A percentile compares a stretch with the other conserved stretches of the same genome.
Evolutionary conservation across 176 grass and related monocot genomes (phyloP).

Genomic region (Olyra latifolia): DNA sequence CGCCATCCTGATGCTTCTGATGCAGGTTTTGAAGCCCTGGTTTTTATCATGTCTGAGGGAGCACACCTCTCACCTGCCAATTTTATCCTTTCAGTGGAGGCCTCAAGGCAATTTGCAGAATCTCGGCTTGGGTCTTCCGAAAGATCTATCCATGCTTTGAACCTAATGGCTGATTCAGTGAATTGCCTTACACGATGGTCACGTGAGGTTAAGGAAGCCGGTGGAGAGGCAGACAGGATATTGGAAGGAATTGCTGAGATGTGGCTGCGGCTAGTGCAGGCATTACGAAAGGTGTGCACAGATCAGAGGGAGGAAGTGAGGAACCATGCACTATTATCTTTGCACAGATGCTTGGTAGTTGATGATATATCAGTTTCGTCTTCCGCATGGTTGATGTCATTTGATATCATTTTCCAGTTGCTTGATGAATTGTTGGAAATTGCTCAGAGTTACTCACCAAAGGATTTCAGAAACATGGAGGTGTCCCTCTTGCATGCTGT

Average conservation of each 20-base stretch:
- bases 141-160: slow-evolving; percentile 83
- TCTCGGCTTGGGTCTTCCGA: slow-evolving; percentile 80
- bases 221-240: slow-evolving; percentile 65
- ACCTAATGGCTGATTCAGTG: slow-evolving; percentile 80
- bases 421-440: slow-evolving; percentile 91
- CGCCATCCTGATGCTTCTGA: slow-evolving; percentile 98
- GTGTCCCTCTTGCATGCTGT: slow-evolving; percentile 75
- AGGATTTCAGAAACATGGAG: slow-evolving; percentile 97
- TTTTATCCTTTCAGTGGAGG: slow-evolving; percentile 82
- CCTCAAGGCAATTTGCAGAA: slow-evolving; percentile 91
- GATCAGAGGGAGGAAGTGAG: slow-evolving; percentile 95
- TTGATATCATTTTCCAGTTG: slow-evolving; percentile 88
- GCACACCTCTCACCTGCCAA: slow-evolving; percentile 83
- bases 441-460: slow-evolving; percentile 68
- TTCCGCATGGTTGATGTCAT: slow-evolving; percentile 79
- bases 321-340: slow-evolving; percentile 73
- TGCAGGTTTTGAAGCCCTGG: slow-evolving; percentile 84
- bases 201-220: slow-evolving; percentile 60
- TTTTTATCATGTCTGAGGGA: slow-evolving; percentile 91
- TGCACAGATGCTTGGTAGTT: slow-evolving; percentile 84
- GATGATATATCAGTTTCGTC: slow-evolving; percentile 73
- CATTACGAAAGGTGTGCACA: slow-evolving; percentile 72
- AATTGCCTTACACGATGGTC: slow-evolving; percentile 81
- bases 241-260: slow-evolving; percentile 91
- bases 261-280: slow-evolving; percentile 93